Percentiles rank a stretch among this genome's conserved stretches.
Evolutionary conservation across 345 rosid genomes (phyloP).

Genomic region (Eucalyptus regnans): DNA sequence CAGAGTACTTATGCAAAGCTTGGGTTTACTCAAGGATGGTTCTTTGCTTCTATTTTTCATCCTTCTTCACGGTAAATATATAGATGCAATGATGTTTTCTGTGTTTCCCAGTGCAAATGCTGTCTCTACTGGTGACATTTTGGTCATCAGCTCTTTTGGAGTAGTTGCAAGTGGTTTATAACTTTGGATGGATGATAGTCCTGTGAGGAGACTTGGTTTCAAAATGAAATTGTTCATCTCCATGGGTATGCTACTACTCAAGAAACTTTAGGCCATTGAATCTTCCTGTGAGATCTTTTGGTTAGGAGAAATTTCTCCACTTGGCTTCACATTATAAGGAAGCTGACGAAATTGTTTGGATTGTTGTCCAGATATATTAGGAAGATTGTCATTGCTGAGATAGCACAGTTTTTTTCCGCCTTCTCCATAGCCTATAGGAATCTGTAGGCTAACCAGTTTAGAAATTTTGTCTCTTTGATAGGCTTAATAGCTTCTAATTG

Average conservation of each 20-base stretch:
- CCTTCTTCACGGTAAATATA: constrained; percentile 55
- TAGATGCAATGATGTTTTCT: background rate
- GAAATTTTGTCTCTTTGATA: background rate
- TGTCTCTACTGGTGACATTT: background rate
- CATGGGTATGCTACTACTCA: background rate
- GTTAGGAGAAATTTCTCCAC: background rate
- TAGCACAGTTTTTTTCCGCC: background rate
- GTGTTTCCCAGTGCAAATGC: background rate
- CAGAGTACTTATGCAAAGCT: constrained; percentile 86
- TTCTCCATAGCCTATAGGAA: background rate
- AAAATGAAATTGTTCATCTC: background rate
- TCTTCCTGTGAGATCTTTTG: background rate
- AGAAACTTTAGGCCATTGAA: background rate
- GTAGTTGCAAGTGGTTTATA: background rate
- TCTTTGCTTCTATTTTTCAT: constrained; percentile 60
- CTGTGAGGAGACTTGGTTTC: background rate
- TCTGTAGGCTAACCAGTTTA: background rate
- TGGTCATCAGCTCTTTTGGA: background rate
- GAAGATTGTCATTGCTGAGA: background rate
- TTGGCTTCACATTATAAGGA: background rate
- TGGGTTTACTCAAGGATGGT: constrained; percentile 96
- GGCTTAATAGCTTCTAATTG: background rate
- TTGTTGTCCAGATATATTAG: background rate
- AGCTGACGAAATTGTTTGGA: background rate
- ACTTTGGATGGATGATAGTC: background rate